Percentiles rank a stretch among this genome's conserved stretches.
phyloP scores from a whole-genome alignment of 148 eudicot species.

The Camellia japonica region DNA sequence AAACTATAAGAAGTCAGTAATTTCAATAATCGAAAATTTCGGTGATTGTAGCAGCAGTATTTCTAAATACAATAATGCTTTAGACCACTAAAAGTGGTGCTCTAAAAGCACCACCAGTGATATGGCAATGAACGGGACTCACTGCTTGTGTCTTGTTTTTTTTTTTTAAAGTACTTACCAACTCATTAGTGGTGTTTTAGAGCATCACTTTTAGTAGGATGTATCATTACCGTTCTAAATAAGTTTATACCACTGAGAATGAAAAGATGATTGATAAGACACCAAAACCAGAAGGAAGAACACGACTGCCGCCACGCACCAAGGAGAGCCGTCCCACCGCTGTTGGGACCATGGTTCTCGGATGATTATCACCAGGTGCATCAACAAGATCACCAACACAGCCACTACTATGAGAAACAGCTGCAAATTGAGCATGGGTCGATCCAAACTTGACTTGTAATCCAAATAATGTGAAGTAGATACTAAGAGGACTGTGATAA shows the following conservation, averaged over 20 bases:
- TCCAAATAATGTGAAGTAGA: constrained; percentile 26
- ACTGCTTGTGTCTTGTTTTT: too few relatives aligned
- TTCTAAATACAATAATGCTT: too few relatives aligned
- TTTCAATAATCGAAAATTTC: too few relatives aligned
- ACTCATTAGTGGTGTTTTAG: too few relatives aligned
- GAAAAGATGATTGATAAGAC: constrained; percentile 21
- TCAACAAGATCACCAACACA: constrained; percentile 22
- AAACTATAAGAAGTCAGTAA: too few relatives aligned
- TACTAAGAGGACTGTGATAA: constrained; percentile 25
- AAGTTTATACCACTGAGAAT: constrained; percentile 22
- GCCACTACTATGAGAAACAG: constrained; percentile 25
- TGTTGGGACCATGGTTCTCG: neutral
- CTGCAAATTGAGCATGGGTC: constrained; percentile 21
- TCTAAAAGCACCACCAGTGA: too few relatives aligned
- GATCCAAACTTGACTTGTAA: constrained; percentile 19
- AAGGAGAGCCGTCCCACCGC: constrained; percentile 18
- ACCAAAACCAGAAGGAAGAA: constrained; percentile 20
- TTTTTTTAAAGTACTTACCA: too few relatives aligned
- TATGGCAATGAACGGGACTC: too few relatives aligned
- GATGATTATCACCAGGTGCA: neutral
- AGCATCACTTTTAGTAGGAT: too few relatives aligned
- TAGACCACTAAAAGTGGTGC: too few relatives aligned
- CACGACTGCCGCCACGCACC: constrained; percentile 13
- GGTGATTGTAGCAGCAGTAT: too few relatives aligned
- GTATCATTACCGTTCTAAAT: too few relatives aligned